These are phyloP conservation scores for Cercospora citrullina DNA, from an alignment of 2,329 filamentous ascomycete species.

Conservation along the genomic window DNA sequence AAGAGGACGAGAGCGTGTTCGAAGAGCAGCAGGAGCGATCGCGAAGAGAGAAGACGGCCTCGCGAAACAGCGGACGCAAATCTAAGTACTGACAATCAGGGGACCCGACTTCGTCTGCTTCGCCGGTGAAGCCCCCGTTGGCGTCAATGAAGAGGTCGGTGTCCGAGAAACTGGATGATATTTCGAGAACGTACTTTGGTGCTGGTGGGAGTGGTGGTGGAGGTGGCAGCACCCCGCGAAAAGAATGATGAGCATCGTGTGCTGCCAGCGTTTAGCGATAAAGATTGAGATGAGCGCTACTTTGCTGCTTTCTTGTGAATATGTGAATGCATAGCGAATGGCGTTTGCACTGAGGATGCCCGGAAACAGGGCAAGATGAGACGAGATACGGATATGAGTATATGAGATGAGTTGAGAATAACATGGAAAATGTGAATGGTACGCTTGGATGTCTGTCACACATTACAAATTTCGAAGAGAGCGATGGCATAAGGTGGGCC, in stretches of 20 bases:
- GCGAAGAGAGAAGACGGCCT: slow-evolving; percentile 5
- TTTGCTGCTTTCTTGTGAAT: not conserved
- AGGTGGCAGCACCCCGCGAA: slow-evolving; percentile 13
- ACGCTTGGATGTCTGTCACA: not conserved
- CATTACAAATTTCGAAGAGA: not conserved
- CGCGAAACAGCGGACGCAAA: slow-evolving; percentile 9
- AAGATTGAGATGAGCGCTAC: not conserved
- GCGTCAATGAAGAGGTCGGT: slow-evolving; percentile 12
- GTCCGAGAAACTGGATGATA: slow-evolving; percentile 13
- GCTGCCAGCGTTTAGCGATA: not conserved
- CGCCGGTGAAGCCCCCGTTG: slow-evolving; percentile 7
- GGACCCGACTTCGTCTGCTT: slow-evolving; percentile 7
- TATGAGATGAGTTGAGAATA: not conserved
- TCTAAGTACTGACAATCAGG: slow-evolving; percentile 20
- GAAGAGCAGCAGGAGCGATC: slow-evolving; percentile 30
- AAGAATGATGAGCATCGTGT: not conserved
- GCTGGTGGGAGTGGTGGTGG: not conserved
- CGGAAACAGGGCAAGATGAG: not conserved
- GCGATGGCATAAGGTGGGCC: not conserved
- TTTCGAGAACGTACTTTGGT: slow-evolving; percentile 15
- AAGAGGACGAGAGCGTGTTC: slow-evolving; percentile 58
- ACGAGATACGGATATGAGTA: not conserved
- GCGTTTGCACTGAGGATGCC: slow-evolving; percentile 2
- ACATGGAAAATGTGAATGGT: not conserved
- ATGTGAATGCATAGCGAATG: slow-evolving; percentile 15